Percentiles rank a stretch among this genome's conserved stretches.
Evolutionary conservation across 1,139 yeast species (phyloP).

Genomic region (Taiozyma sp.): DNA sequence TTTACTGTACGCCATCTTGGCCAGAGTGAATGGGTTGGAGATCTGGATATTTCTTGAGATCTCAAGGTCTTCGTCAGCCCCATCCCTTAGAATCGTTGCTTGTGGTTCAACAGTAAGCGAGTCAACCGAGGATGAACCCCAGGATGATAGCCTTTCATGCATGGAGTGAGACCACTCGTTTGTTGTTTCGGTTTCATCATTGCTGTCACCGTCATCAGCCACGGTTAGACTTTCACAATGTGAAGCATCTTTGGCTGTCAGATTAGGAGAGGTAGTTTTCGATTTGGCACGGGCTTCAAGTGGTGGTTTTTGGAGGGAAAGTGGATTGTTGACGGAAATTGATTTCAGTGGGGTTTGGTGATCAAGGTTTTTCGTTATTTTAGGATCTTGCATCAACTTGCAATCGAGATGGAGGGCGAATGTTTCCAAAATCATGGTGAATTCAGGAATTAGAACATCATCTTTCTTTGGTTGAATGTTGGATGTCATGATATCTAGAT

Average conservation of each 20-base stretch:
- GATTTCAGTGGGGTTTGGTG: not conserved
- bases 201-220: not conserved
- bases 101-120: slow-evolving; percentile 10
- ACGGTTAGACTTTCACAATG: not conserved
- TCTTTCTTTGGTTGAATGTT: slow-evolving; percentile 44
- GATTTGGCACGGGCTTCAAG: not conserved
- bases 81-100: not conserved
- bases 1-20: slow-evolving; percentile 10
- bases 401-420: not conserved
- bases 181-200: slow-evolving; percentile 2
- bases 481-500: slow-evolving; percentile 27
- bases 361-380: not conserved
- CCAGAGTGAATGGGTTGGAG: slow-evolving; percentile 28
- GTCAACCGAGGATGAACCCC: slow-evolving; percentile 4
- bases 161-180: slow-evolving; percentile 12
- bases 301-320: too few relatives aligned
- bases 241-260: not conserved
- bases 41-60: slow-evolving; percentile 20
- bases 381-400: not conserved
- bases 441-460: slow-evolving; percentile 20
- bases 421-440: not conserved
- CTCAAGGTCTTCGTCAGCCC: slow-evolving; percentile 20
- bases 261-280: not conserved
- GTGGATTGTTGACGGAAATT: not conserved
- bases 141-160: slow-evolving; percentile 20